These are phyloP conservation scores for Neoboletus magnificus DNA, from an alignment of 768 basidiomycete genomes.

Conservation along the genomic window DNA sequence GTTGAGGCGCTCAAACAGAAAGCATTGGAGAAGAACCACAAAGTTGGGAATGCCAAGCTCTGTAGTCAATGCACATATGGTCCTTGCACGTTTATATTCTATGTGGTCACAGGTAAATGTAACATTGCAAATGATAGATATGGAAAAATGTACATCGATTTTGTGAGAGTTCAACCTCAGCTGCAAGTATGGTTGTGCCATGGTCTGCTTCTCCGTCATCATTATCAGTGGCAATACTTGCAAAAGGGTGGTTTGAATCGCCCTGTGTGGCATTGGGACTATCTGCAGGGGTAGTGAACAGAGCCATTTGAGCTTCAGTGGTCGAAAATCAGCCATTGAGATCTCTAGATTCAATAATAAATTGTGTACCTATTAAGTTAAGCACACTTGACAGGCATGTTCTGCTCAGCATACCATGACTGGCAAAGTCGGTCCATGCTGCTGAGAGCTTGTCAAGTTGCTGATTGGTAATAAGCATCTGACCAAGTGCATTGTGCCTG, in stretches of 20 bases:
- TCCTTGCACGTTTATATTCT: slow-evolving; percentile 4
- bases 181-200: neutral
- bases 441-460: no score
- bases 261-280: no score
- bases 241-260: neutral
- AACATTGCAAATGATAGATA: no score
- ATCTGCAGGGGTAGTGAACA: neutral
- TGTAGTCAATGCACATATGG: neutral
- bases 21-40: neutral
- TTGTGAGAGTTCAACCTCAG: neutral
- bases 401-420: no score
- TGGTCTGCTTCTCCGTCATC: neutral
- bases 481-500: slow-evolving; percentile 18
- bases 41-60: slow-evolving; percentile 3
- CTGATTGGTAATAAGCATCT: slow-evolving; percentile 22
- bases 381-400: no score
- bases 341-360: no score
- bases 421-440: no score
- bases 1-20: slow-evolving; percentile 6
- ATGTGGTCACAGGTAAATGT: no score
- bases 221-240: neutral
- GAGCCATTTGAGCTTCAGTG: neutral
- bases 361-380: neutral
- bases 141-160: neutral
- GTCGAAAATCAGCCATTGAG: neutral